Percentiles rank a stretch among this genome's conserved stretches.
Evolutionary conservation across 1,139 yeast species (phyloP).

Genomic region (Groenewaldozyma sp.): DNA sequence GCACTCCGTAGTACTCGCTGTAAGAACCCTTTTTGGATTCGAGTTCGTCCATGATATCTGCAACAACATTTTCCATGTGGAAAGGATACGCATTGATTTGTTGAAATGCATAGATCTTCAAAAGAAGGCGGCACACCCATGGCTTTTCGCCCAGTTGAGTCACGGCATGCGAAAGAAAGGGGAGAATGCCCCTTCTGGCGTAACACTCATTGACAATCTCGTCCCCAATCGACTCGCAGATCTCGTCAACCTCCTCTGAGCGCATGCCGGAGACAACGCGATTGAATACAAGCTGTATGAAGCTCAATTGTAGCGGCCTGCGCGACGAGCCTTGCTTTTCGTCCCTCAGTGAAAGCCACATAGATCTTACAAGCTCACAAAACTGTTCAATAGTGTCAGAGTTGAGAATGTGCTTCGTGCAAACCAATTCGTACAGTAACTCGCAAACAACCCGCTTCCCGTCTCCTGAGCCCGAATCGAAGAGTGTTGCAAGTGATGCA

Average conservation of each 20-base stretch:
- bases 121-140: conserved; percentile 52
- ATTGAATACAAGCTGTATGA: too few relatives aligned
- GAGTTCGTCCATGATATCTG: conserved; percentile 38
- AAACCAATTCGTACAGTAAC: too few relatives aligned
- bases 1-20: conserved; percentile 44
- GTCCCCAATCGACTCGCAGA: conserved; percentile 20
- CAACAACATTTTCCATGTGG: conserved; percentile 50
- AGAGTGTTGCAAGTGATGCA: too few relatives aligned
- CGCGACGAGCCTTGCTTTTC: conserved; percentile 61
- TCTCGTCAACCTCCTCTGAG: conserved; percentile 7
- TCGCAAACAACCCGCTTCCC: too few relatives aligned
- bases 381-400: neutral
- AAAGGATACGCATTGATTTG: conserved; percentile 54
- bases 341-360: conserved; percentile 54
- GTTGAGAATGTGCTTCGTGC: neutral
- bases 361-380: conserved; percentile 8
- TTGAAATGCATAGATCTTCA: conserved; percentile 37
- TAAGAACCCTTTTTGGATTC: conserved; percentile 36
- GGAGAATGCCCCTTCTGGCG: conserved; percentile 63
- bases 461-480: too few relatives aligned
- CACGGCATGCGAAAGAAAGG: conserved; percentile 42
- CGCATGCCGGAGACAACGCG: too few relatives aligned
- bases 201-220: conserved; percentile 35
- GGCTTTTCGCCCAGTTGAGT: conserved; percentile 33
- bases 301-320: conserved; percentile 47